A percentile compares a stretch with the other conserved stretches of the same genome.
Conservation (phyloP, 163 green algal species). For the Chloromonas sp. region DNA sequence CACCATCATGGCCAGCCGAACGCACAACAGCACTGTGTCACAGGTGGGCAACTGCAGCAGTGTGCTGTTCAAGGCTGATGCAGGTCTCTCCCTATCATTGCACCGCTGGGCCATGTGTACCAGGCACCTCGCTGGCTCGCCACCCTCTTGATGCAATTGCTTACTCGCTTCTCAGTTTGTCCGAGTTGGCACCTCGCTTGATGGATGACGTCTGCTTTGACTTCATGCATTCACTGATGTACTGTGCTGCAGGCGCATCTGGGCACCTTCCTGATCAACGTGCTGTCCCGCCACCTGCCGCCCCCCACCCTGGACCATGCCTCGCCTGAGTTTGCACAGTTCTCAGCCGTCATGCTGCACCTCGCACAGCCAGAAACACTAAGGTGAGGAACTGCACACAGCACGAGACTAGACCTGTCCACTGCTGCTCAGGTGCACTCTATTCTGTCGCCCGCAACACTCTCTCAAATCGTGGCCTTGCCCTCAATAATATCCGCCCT, state of each 20-base stretch:
- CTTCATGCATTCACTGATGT: no score
- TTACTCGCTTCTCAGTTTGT: no score
- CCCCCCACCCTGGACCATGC: background rate
- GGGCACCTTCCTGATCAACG: background rate
- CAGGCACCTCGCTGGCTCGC: no score
- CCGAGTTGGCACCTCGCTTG: no score
- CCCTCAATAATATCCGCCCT: no score
- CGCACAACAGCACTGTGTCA: constrained; percentile 4
- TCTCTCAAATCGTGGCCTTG: no score
- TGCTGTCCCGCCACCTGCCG: background rate
- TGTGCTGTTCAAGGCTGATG: constrained; percentile 1
- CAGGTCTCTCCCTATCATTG: background rate
- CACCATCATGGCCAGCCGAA: background rate
- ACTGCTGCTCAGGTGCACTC: no score
- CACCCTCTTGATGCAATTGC: no score
- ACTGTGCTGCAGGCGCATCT: background rate
- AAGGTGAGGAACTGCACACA: constrained; percentile 1
- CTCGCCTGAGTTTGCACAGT: background rate
- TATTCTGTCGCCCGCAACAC: no score
- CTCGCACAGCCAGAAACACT: constrained; percentile 10
- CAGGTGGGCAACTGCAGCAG: constrained; percentile 12
- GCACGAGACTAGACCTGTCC: no score
- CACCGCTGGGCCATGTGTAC: no score
- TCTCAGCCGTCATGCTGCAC: background rate
- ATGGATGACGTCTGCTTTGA: no score